Base-by-base conservation (phyloP, 768 basidiomycete genomes). In the Boletellus ananiceps region DNA sequence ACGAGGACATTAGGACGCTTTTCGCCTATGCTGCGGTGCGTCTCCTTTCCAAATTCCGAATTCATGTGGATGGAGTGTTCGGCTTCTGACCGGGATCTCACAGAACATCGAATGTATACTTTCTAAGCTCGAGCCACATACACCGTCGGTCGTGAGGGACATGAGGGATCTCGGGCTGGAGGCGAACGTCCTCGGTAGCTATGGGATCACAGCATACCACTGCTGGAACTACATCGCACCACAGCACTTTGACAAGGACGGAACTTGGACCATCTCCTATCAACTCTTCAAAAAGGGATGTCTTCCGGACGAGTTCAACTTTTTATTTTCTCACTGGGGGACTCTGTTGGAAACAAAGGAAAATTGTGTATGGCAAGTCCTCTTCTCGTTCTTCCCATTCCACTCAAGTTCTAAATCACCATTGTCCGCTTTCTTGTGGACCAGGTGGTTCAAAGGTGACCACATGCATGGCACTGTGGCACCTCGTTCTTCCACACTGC, bases 391-490 rank as follows among this genome's bases (percentile, higher is more conserved):
- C 15, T 33, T 1, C 16, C 18, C 29, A n/a, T n/a, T n/a, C n/a
- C n/a, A n/a, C n/a, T n/a, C n/a, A n/a, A 19, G 19, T 19, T 19
- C 19, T 19, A 19, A 19, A 19, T 19, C 19, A 19, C 3, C 1
- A 19, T 19, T 21, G 1, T 0, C 6, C 13, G 0, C 7, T n/a
- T 16, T 5, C 15, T 14, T 36, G n/a, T 16, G n/a, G 9, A 15
- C 19, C 11, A 57, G 50, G 50, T 57, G 56, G 54, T 57, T 57
- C 16, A 38, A 15, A 32, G 56, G 49, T 1, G 50, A 55, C 1
- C 19, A 55, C 11, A 0, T 55, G 36, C 56, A 57, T 32, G 56
- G 53, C 0, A 51, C 49, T 0, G 44, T 55, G 3, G 53, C 56
- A 5, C 53, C 40, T 0, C n/a, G 42, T 0, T 18, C 44, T 2